Evolutionary conservation across 768 basidiomycete genomes (phyloP), one percentile per base, ranked within the genome.

Genomic region (Russula sp.): DNA sequence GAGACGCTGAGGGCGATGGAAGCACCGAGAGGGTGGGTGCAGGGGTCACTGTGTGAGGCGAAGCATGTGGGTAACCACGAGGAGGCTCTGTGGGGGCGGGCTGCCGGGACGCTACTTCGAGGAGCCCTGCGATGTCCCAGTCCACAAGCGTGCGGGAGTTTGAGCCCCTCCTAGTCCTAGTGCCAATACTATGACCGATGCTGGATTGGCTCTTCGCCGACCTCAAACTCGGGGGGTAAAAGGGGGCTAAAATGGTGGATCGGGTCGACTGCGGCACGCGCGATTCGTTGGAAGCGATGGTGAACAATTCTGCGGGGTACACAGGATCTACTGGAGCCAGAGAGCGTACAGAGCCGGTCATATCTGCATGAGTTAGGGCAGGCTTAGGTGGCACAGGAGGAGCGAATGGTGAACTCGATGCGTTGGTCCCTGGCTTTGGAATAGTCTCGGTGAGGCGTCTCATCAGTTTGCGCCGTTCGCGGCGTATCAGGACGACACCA

Each of bases 101-200:
- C 47, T 29, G 48, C 39, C 50, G 51, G 8, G 56, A 38, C 4
- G 64, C 66, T 35, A n/a, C 22, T 10, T 66, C 64, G 41, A 66
- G 66, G n/a, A 66, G 60, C 10, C 60, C 51, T 7, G 45, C 66
- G n/a, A 66, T 66, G 39, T 66, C 66, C 14, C 65, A 59, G 29
- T 65, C 59, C 8, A 57, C 48, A 11, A 66, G 22, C 10, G 60
- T 25, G 20, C 43, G 56, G 1, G 47, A 1, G 20, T 32, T 43
- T n/a, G 48, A 1, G 14, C n/a, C 39, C 3, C 25, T 29, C 32
- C 18, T 58, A 10, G 56, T 46, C 36, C 36, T 58, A 20, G 22
- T 56, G 36, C 60, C 51, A 22, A 29, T 20, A 47, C 51, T 46
- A 43, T 32, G 56, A 16, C n/a, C 32, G 8, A n/a, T 18, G 52